Base-by-base conservation (phyloP, 352 stramenopile genomes). In the Globisporangium iwayamae region DNA sequence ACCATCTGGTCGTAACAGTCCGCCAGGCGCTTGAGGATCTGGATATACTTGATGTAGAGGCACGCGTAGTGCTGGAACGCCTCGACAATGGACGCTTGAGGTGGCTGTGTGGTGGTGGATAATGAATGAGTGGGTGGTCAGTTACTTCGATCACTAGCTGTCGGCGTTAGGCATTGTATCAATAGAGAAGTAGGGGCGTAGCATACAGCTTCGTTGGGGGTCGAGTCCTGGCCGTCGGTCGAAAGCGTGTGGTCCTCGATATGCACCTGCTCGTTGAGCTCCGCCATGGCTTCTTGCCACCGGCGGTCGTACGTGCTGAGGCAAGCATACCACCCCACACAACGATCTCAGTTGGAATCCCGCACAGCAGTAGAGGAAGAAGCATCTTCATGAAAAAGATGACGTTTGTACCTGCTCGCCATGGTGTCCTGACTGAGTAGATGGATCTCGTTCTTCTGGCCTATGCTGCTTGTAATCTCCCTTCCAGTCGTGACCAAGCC, bases 31-130 rank as follows among this genome's bases (percentile, higher is more conserved):
- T 81, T 84, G 58, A 98, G 82, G 63, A 98, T 96, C 70, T 98
- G 87, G 53, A 95, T 82, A 68, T 97, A 98, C 78, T 97, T 96
- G 65, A 98, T 96, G 78, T 98, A 98, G 38, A 98, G 74, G 54
- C 87, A 96, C n/a, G 90, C 89, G 71, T 97, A 98, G 72, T 98
- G 91, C 75, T 97, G 87, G 72, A 97, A 97, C 2, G 93, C 91
- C 72, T 98, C 90, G 18, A 87, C 66, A 55, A 97, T 96, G 34
- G 76, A 87, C 38, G 88, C 78, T 68, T 93, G 79, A 5, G 77
- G 87, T 1, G 80, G 77, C 73, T 83, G 48, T 60, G 34, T n/a
- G 14, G 9, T 41, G 36, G 7, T 41, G 9, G 36, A 6, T 14
- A 41, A 14, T 41, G 36, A 14, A 41, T 41, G 36, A 11, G 11